Conservation (phyloP, 257 asterid genomes). For the Schizonepeta tenuifolia region DNA sequence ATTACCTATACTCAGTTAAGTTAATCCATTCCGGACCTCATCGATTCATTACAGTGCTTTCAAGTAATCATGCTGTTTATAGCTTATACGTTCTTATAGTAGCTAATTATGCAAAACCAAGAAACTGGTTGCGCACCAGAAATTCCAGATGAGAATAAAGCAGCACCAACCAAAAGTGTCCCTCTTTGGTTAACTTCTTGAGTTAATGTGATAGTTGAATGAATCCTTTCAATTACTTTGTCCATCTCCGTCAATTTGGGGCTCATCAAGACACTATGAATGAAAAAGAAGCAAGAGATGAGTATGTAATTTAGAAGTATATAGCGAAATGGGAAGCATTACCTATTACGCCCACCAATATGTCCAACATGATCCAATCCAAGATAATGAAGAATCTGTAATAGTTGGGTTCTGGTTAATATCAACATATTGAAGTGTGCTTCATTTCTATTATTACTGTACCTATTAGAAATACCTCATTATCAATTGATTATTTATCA, state of each 20-base stretch:
- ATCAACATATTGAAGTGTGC: constrained; percentile 16
- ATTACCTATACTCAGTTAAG: no score
- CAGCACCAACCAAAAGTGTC: constrained; percentile 99
- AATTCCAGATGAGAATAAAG: constrained; percentile 61
- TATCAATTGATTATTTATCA: background rate
- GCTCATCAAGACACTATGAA: constrained; percentile 69
- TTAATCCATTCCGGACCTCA: no score
- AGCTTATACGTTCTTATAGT: constrained; percentile 11
- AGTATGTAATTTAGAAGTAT: constrained; percentile 19
- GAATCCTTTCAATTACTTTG: constrained; percentile 66
- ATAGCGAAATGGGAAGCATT: constrained; percentile 26
- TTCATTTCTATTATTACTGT: constrained; percentile 11
- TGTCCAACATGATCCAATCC: constrained; percentile 98
- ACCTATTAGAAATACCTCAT: constrained; percentile 1
- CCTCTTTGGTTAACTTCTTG: constrained; percentile 49
- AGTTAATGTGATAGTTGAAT: constrained; percentile 48
- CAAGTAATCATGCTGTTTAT: constrained; percentile 18
- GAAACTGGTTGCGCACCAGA: constrained; percentile 50
- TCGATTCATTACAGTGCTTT: no score
- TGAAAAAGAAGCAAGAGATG: constrained; percentile 29
- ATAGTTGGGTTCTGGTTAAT: constrained; percentile 34
- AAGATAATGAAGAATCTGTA: constrained; percentile 95
- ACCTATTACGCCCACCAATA: constrained; percentile 90
- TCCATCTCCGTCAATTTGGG: constrained; percentile 95
- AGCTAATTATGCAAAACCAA: constrained; percentile 20